Conservation (phyloP, 768 basidiomycete species). For the Kwoniella heveanensis region DNA sequence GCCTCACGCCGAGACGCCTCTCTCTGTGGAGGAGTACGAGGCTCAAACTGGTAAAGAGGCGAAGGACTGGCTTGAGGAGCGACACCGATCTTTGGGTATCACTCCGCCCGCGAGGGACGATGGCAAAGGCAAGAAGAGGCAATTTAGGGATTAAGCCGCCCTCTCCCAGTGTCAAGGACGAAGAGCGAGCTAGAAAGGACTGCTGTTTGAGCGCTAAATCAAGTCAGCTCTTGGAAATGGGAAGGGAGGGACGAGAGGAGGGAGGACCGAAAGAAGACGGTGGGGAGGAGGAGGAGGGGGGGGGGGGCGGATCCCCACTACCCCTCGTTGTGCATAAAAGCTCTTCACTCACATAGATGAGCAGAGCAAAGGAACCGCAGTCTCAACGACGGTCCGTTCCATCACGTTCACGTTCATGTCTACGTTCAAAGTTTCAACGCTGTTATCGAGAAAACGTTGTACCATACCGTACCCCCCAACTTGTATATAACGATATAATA, state of each 20-base stretch:
- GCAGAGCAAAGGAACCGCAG: neutral
- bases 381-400: neutral
- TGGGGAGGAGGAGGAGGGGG: neutral
- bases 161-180: too few relatives aligned
- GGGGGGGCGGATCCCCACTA: neutral
- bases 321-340: neutral
- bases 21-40: constrained; percentile 71
- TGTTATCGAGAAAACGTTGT: neutral
- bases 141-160: constrained; percentile 49
- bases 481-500: constrained; percentile 5
- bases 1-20: constrained; percentile 76
- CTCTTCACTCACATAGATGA: neutral
- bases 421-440: neutral
- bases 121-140: constrained; percentile 45
- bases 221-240: too few relatives aligned
- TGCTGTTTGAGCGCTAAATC: too few relatives aligned
- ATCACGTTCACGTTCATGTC: neutral
- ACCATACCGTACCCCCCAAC: neutral
- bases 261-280: neutral
- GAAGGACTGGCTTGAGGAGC: constrained; percentile 71
- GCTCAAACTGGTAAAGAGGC: constrained; percentile 66
- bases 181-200: too few relatives aligned
- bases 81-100: constrained; percentile 69
- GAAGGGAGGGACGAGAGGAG: too few relatives aligned
- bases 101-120: constrained; percentile 40